phyloP scores from a whole-genome alignment of 1,139 yeast genomes.

The Protomyces macrosporus region DNA sequence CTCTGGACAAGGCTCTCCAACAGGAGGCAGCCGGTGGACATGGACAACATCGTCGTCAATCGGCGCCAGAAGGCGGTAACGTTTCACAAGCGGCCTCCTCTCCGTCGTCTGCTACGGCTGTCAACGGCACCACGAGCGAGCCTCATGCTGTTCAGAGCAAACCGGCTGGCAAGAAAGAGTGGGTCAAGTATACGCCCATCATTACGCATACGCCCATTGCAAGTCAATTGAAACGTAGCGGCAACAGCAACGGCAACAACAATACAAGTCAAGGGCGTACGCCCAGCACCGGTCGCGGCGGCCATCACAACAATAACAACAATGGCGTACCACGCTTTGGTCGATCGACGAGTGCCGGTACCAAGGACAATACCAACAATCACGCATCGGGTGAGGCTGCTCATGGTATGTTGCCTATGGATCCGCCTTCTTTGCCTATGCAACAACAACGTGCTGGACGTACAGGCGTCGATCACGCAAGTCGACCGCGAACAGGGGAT shows the following conservation, averaged over 20 bases:
- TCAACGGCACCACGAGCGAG: background rate
- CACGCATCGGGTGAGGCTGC: too few relatives aligned
- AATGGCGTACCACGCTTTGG: background rate
- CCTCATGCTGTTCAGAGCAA: conserved; percentile 3
- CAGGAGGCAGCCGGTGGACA: background rate
- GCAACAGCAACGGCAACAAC: too few relatives aligned
- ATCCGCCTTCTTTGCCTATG: too few relatives aligned
- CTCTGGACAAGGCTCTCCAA: conserved; percentile 26
- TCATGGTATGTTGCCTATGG: too few relatives aligned
- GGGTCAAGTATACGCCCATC: conserved; percentile 27
- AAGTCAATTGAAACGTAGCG: background rate
- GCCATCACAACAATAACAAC: background rate
- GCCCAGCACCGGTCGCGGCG: background rate
- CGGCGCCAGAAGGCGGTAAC: background rate
- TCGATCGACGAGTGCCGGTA: background rate
- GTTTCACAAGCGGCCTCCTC: too few relatives aligned
- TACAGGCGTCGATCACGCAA: background rate
- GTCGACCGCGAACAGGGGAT: background rate
- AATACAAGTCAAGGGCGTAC: background rate
- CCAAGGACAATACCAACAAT: background rate
- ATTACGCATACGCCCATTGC: conserved; percentile 23
- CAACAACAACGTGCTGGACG: background rate
- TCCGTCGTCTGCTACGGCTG: background rate
- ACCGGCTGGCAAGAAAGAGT: conserved; percentile 25
- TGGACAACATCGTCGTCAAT: conserved; percentile 1